Evolutionary conservation across 106 monocot genomes (phyloP), one percentile per base, ranked within the genome.

Genomic region (Vanilla planifolia): DNA sequence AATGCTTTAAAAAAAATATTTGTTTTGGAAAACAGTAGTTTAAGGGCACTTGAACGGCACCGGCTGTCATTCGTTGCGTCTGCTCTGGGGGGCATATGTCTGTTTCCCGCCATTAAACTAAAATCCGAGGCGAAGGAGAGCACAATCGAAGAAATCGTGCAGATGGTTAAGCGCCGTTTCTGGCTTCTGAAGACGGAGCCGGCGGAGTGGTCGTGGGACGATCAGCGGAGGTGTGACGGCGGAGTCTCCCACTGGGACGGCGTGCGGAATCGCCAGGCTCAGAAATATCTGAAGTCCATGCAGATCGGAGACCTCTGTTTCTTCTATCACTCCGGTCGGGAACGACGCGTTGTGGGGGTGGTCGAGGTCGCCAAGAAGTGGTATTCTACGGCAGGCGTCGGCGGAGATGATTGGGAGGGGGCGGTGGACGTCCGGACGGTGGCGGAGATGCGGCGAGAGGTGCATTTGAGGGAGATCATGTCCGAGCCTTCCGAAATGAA

Each of bases 181-280:
- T 95, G 95, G 95, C 66, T 89, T 15, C 76, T 95, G 53, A 95
- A 95, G 76, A 90, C 90, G 65, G 90, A 95, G 71, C 86, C 95
- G 8, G 48, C 50, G 17, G 90, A 90, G 66, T 95, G 95, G 95
- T 95, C 95, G 11, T 95, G 95, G 95, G 73, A 77, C 4, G 78
- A 83, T 55, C 89, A 90, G 71, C 64, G 44, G 15, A 61, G 50
- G 15, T 39, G 68, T 43, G 70, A 71, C 80, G 79, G 78, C 21
- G 89, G 94, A 23, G 16, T 86, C 7, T 72, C 86, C 8, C 55
- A 61, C 53, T 95, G 95, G 95, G 95, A 95, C 63, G 95, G 95
- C 60, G 95, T 95, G 26, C 72, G 59, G 60, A 95, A 95, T 77
- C 72, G 77, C 35, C 95, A 95, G 65, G 90, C 90, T 26, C 50